phyloP scores from a whole-genome alignment of 78 protist species.

The Thecamonas trahens region DNA sequence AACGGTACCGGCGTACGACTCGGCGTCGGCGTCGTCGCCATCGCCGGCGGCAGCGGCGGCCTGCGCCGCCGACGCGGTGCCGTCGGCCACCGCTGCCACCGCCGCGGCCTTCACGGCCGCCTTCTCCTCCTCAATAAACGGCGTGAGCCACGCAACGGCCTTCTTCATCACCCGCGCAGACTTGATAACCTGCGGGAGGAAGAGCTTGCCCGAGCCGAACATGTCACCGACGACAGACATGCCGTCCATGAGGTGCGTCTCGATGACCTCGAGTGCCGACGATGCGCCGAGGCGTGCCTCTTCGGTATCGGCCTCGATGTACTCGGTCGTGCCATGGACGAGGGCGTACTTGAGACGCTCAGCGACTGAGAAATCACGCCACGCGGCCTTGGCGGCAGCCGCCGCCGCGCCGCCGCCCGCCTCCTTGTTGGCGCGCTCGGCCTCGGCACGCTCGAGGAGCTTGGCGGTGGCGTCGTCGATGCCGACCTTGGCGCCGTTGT shows the following conservation, averaged over 20 bases:
- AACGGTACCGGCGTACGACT: constrained; percentile 53
- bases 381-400: constrained; percentile 45
- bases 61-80: no score
- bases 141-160: constrained; percentile 93
- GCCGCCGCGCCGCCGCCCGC: background rate
- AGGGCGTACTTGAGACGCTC: constrained; percentile 79
- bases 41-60: no score
- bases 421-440: background rate
- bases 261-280: constrained; percentile 59
- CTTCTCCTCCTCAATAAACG: constrained; percentile 90
- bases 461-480: constrained; percentile 24
- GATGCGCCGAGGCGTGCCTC: constrained; percentile 65
- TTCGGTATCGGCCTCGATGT: constrained; percentile 84
- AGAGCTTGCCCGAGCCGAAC: constrained; percentile 98
- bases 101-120: background rate
- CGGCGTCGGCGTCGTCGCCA: background rate
- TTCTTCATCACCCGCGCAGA: constrained; percentile 96
- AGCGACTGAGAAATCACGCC: constrained; percentile 75
- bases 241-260: constrained; percentile 96
- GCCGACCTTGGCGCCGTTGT: constrained; percentile 30
- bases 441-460: constrained; percentile 47
- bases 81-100: background rate
- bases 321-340: constrained; percentile 87
- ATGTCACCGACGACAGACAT: constrained; percentile 95
- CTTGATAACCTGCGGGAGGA: constrained; percentile 95